phyloP scores from a whole-genome alignment of 2,329 filamentous ascomycete genomes.

The Emergomyces orientalis region DNA sequence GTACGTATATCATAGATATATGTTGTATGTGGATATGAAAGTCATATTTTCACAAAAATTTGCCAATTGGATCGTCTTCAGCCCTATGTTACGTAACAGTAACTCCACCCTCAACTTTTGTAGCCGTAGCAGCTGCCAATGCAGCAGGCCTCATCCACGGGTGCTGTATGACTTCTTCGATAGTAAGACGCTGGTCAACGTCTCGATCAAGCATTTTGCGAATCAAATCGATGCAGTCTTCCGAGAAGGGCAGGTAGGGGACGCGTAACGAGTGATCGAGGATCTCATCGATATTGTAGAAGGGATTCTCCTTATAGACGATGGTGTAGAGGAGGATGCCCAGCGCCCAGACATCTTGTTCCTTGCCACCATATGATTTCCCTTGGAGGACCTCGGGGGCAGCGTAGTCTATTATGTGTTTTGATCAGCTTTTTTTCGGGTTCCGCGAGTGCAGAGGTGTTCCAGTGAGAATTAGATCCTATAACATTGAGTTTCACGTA shows the following conservation, averaged over 20 bases:
- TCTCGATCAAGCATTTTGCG: conserved; percentile 87
- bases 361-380: conserved; percentile 83
- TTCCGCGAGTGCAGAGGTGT: not conserved
- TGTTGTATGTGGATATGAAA: not conserved
- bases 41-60: not conserved
- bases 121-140: not conserved
- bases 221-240: conserved; percentile 86
- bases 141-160: conserved; percentile 52
- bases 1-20: not conserved
- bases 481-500: conserved; percentile 40
- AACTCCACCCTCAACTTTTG: not conserved
- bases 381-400: conserved; percentile 96
- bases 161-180: conserved; percentile 78
- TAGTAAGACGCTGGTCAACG: conserved; percentile 72
- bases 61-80: too few relatives aligned
- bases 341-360: conserved; percentile 96
- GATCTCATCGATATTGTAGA: conserved; percentile 98
- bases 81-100: not conserved
- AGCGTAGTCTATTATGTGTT: conserved; percentile 69
- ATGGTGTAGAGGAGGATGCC: conserved; percentile 97
- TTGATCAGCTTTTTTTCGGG: not conserved
- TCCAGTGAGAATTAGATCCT: not conserved
- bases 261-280: conserved; percentile 93
- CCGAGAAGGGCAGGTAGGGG: conserved; percentile 57
- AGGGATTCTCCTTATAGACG: conserved; percentile 98